Evolutionary conservation across 805 yeast species (phyloP), one percentile per base, ranked within the genome.

Genomic region (Metschnikowia santaceciliae): DNA sequence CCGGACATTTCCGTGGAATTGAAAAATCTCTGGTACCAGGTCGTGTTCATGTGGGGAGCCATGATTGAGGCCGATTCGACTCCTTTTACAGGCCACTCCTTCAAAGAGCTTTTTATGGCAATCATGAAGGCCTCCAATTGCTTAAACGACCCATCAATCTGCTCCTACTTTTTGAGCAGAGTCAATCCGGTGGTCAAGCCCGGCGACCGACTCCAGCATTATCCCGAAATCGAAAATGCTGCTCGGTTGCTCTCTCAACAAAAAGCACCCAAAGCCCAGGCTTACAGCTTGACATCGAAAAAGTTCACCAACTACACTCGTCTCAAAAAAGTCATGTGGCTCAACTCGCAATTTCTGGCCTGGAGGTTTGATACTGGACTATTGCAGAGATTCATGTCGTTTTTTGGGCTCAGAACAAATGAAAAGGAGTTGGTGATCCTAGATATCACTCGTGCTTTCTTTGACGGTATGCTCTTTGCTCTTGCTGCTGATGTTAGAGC

Each of bases 301-400:
- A 57, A 54, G 41, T 49, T 56, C 38, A 42, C 57, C 4, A 46
- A 46, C 6, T 66, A 55, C 47, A 48, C 61, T 36, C 43, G 53
- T 8, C 46, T 66, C 42, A 68, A 63, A 50, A 61, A 62, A 49
- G 60, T 56, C 35, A 51, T 66, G 34, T 70, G 73, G 74, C 54
- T 70, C 40, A 54, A 59, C 50, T 43, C 54, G 6, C 55, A 58
- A 15, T 62, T 68, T 53, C 58, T 50, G 38, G 51, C 44, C 13
- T 69, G 70, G 67, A 57, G 53, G 35, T 56, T 64, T 46, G 47
- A 51, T 38, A 49, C 54, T 35, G 52, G 54, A 11, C 30, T 52
- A 26, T 35, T 48, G 33, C 57, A 46, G 26, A 44, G 47, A 20
- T 54, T 51, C 51, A 32, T 37, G n/a, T 32, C 40, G 13, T 50